phyloP scores from a whole-genome alignment of 257 asterid species.

The Apocynum venetum region DNA sequence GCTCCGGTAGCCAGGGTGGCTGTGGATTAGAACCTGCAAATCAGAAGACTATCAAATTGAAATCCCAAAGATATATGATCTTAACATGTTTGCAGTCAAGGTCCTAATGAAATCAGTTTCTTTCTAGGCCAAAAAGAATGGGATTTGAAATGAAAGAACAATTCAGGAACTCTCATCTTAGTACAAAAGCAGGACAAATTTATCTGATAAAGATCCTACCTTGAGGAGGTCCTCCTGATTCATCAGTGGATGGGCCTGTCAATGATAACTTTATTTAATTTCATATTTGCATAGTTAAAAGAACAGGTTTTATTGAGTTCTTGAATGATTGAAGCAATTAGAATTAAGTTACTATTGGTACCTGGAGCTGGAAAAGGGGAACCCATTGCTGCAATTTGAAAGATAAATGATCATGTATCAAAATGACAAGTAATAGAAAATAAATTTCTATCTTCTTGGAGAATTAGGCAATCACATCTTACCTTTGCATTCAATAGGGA shows the following conservation, averaged over 20 bases:
- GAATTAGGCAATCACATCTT: background rate
- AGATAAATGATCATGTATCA: background rate
- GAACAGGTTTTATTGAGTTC: background rate
- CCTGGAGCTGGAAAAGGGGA: constrained; percentile 73
- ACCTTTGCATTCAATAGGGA: constrained; percentile 77
- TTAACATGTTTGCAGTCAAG: background rate
- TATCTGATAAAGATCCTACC: background rate
- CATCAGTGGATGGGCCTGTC: background rate
- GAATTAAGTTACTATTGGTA: constrained; percentile 14
- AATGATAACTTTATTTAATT: background rate
- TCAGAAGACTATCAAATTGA: background rate
- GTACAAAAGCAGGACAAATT: background rate
- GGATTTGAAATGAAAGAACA: background rate
- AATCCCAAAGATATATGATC: background rate
- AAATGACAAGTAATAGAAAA: background rate
- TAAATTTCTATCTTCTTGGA: background rate
- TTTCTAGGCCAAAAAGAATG: background rate
- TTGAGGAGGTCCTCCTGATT: constrained; percentile 3
- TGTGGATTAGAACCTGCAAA: constrained; percentile 20
- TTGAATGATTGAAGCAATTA: background rate
- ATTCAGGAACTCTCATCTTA: background rate
- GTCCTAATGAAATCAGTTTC: too few species aligned
- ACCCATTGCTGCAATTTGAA: constrained; percentile 21
- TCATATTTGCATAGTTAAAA: background rate
- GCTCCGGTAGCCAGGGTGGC: constrained; percentile 22